Percentiles rank a stretch among this genome's conserved stretches.
phyloP scores from a whole-genome alignment of 108 stramenopile genomes.

The Tribonema minus region DNA sequence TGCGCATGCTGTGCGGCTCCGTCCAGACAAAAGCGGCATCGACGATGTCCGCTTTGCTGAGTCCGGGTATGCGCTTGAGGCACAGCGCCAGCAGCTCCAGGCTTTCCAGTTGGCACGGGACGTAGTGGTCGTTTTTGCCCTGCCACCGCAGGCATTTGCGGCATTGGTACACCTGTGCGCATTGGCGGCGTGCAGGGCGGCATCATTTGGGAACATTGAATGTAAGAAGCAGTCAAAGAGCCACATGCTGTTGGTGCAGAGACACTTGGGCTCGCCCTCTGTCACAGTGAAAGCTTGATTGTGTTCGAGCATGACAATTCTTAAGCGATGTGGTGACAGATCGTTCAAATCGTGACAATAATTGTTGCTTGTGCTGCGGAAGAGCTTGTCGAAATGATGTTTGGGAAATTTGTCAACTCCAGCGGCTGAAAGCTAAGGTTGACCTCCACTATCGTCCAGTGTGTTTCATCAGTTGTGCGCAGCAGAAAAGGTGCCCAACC shows the following conservation, averaged over 20 bases:
- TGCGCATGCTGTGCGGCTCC: slow-evolving; percentile 93
- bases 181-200: not conserved
- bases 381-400: no score
- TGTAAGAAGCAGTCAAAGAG: not conserved
- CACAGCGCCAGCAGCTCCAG: slow-evolving; percentile 90
- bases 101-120: slow-evolving; percentile 84
- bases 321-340: not conserved
- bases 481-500: no score
- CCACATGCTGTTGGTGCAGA: not conserved
- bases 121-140: slow-evolving; percentile 62
- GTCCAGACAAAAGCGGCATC: slow-evolving; percentile 97
- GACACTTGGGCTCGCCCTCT: not conserved
- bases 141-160: slow-evolving; percentile 20
- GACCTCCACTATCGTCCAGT: no score
- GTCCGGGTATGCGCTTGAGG: slow-evolving; percentile 65
- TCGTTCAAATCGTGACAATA: not conserved
- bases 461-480: no score
- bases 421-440: no score
- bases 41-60: slow-evolving; percentile 71
- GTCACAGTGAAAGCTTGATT: not conserved
- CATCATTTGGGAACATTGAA: not conserved
- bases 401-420: no score
- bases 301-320: not conserved
- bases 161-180: slow-evolving; percentile 8
- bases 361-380: no score